Evolutionary conservation across 1,284 basidiomycete genomes (phyloP).

Genomic region (Pholiota adiposa): DNA sequence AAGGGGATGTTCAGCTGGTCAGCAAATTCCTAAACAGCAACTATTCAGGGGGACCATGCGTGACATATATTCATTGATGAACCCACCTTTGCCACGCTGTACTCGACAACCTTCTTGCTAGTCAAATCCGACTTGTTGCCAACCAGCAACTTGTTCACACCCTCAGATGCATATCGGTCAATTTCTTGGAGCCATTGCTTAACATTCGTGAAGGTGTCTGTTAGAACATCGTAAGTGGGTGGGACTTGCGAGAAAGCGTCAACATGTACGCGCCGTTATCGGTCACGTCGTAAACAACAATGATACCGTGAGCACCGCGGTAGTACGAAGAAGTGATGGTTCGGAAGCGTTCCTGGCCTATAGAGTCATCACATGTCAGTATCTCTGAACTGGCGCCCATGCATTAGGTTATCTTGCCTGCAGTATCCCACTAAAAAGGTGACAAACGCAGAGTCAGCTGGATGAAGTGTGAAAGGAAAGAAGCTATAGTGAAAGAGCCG

Average conservation of each 20-base stretch:
- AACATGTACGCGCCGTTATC: constrained; percentile 76
- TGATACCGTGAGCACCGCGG: constrained; percentile 95
- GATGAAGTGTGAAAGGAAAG: constrained; percentile 12
- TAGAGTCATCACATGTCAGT: constrained; percentile 16
- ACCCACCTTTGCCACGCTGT: constrained; percentile 91
- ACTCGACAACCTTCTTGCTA: constrained; percentile 99
- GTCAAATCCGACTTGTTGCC: constrained; percentile 99
- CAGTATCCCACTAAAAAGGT: constrained; percentile 88
- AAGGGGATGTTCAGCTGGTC: constrained; percentile 95
- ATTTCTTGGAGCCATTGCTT: constrained; percentile 99
- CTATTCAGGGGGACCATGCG: constrained; percentile 7
- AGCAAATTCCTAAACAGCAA: constrained; percentile 79
- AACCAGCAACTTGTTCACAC: constrained; percentile 97
- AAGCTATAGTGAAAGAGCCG: background rate
- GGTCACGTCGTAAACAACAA: constrained; percentile 99
- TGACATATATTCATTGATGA: constrained; percentile 1
- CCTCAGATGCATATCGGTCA: constrained; percentile 98
- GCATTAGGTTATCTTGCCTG: constrained; percentile 53
- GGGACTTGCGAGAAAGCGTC: constrained; percentile 8
- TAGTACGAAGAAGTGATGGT: constrained; percentile 99
- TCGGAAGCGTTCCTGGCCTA: constrained; percentile 95
- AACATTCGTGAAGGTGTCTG: constrained; percentile 97
- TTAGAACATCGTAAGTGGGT: constrained; percentile 13
- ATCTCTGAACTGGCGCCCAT: background rate
- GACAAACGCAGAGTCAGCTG: constrained; percentile 25